Evolutionary conservation across 1,139 yeast genomes (phyloP).

Genomic region (Lodderomyces parapsilosis): DNA sequence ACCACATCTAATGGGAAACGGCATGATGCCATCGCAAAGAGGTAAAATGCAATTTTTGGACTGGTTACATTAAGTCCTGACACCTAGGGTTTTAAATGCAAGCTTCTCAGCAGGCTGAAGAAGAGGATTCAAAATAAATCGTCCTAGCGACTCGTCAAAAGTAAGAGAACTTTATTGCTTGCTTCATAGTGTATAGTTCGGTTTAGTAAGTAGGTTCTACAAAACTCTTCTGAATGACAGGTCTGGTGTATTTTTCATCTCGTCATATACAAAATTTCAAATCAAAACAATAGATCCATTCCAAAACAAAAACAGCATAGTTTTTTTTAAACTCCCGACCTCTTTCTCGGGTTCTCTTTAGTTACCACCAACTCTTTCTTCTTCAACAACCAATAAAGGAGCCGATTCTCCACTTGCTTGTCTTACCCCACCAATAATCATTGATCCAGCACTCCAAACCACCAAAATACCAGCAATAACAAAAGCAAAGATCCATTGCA

Average conservation of each 20-base stretch:
- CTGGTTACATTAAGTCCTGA: too few species aligned
- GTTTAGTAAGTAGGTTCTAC: too few species aligned
- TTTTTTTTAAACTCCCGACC: background rate
- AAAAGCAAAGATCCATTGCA: conserved; percentile 84
- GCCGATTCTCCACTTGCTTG: conserved; percentile 20
- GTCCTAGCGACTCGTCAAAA: too few species aligned
- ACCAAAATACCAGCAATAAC: conserved; percentile 57
- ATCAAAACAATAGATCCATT: background rate
- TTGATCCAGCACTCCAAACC: conserved; percentile 44
- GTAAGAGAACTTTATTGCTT: too few species aligned
- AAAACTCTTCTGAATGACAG: too few species aligned
- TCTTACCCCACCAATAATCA: conserved; percentile 26
- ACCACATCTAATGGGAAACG: background rate
- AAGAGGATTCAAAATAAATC: too few species aligned
- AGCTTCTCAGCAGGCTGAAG: too few species aligned
- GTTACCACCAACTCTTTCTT: conserved; percentile 7
- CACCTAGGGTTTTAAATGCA: too few species aligned
- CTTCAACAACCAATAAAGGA: conserved; percentile 24
- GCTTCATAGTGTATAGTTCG: too few species aligned
- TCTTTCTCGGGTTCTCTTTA: background rate
- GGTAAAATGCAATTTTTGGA: too few species aligned
- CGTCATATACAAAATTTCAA: background rate
- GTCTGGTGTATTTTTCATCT: background rate
- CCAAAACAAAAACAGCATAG: too few species aligned
- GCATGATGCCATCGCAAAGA: background rate